A percentile compares a stretch with the other conserved stretches of the same genome.
Conservation (phyloP, 805 yeast species). For the Jamesozyma gamospora region DNA sequence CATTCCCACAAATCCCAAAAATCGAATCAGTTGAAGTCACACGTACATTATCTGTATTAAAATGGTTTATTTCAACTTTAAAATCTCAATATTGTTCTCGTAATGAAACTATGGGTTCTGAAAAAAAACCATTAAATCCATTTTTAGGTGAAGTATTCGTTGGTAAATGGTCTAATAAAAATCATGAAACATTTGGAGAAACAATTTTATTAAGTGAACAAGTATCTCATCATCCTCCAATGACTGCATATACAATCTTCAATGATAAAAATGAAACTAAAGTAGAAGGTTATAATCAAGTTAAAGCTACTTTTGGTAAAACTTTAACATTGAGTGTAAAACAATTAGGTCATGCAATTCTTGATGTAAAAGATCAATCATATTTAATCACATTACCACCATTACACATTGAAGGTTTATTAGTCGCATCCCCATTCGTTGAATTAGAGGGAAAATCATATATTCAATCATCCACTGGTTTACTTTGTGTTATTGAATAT, state of each 20-base stretch:
- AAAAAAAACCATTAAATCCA: slow-evolving; percentile 95
- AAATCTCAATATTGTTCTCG: slow-evolving; percentile 91
- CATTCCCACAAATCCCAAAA: slow-evolving; percentile 27
- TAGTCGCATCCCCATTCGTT: slow-evolving; percentile 86
- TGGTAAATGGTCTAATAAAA: slow-evolving; percentile 70
- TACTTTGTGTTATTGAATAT: slow-evolving; percentile 61
- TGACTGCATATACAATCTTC: slow-evolving; percentile 80
- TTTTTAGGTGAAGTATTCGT: slow-evolving; percentile 90
- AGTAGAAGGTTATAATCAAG: slow-evolving; percentile 83
- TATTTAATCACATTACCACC: slow-evolving; percentile 87
- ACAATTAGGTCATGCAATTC: slow-evolving; percentile 85
- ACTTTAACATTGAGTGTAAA: slow-evolving; percentile 71
- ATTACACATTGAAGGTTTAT: slow-evolving; percentile 85
- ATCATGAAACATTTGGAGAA: slow-evolving; percentile 51
- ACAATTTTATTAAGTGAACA: slow-evolving; percentile 80
- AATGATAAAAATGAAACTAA: slow-evolving; percentile 60
- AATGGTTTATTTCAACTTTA: slow-evolving; percentile 85
- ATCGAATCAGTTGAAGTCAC: slow-evolving; percentile 37
- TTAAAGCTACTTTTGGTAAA: slow-evolving; percentile 73
- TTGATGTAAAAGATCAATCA: slow-evolving; percentile 54
- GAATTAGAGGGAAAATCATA: slow-evolving; percentile 85
- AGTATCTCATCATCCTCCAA: slow-evolving; percentile 96
- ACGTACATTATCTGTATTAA: slow-evolving; percentile 69
- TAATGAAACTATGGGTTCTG: slow-evolving; percentile 85
- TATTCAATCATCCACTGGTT: slow-evolving; percentile 77